These are phyloP conservation scores for Nicotiana tomentosiformis DNA, from an alignment of 257 asterid species.

Conservation along the genomic window DNA sequence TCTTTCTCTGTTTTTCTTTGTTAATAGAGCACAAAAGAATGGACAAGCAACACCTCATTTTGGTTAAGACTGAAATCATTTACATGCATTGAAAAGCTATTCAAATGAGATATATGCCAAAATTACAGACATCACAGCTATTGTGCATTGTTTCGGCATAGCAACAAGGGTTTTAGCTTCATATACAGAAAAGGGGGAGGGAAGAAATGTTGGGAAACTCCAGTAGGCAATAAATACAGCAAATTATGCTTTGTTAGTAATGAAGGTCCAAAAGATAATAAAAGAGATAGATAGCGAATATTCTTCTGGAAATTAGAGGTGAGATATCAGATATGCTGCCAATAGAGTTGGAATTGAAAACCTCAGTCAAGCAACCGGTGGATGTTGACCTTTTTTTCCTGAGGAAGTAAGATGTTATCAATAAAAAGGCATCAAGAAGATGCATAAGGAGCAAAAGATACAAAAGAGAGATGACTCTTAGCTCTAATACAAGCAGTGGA, in stretches of 20 bases:
- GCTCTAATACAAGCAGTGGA: too few species aligned
- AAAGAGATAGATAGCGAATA: neutral
- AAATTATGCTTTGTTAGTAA: neutral
- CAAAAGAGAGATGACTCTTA: too few species aligned
- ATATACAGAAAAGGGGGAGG: too few species aligned
- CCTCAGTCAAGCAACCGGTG: too few species aligned
- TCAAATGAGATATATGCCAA: neutral
- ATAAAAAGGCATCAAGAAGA: too few species aligned
- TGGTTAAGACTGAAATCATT: neutral
- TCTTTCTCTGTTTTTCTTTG: too few species aligned
- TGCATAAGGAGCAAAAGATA: too few species aligned
- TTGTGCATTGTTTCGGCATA: neutral
- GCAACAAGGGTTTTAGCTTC: neutral
- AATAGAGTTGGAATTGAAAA: neutral
- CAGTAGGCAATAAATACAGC: neutral
- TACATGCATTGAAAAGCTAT: neutral
- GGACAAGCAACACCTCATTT: neutral
- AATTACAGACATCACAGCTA: neutral
- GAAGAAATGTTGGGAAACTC: too few species aligned
- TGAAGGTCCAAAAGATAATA: neutral
- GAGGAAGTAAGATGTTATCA: too few species aligned
- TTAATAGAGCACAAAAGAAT: neutral
- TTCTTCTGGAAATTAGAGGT: neutral
- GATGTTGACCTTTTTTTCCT: too few species aligned
- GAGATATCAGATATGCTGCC: neutral